Evolutionary conservation across 495 filamentous ascomycete genomes (phyloP), one percentile per base, ranked within the genome.

Genomic region (Aspergillus wentii): DNA sequence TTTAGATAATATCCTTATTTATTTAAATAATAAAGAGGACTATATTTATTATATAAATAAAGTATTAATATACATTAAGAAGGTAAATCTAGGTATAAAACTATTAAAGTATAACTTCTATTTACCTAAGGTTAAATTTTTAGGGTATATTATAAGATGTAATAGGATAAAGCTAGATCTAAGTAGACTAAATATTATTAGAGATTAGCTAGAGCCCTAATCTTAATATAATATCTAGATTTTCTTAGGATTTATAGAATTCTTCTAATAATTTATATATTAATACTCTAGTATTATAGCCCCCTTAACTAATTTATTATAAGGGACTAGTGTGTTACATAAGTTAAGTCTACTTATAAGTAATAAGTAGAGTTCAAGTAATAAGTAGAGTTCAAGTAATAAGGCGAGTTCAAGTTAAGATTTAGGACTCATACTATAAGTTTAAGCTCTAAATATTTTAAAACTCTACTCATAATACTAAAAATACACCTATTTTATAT

Each of bases 1-100:
- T 35, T 22, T 68, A 0, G 52, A 70, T 30, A 41, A 70, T 22
- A 51, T 67, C 23, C 31, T 69, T 0, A 57, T 70, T 19, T 66
- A 51, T 39, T 41, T 38, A 18, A 18, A 56, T 33, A 62, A 30
- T 36, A 46, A 20, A 48, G 55, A n/a, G 16, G 43, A 57, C 15
- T 41, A 56, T 33, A 21, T 30, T 8, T 4, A 46, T 2, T 41
- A 62, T 30, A 41, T 62, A 1, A 3, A 11, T 1, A 37, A 39
- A 22, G 38, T 56, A 10, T 37, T 62, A 5, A 8, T 35, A 17
- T 28, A 30, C 11, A 35, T 62, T 9, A 4, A 23, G 16, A 31
- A 46, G 0, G 21, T 33, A n/a, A 41, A 40, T 3, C 22, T 62
- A 1, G 25, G 48, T 14, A 35, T 40, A 2, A 35, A 48, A 7